phyloP scores from a whole-genome alignment of 495 filamentous ascomycete genomes.

The Pyronema domesticum region DNA sequence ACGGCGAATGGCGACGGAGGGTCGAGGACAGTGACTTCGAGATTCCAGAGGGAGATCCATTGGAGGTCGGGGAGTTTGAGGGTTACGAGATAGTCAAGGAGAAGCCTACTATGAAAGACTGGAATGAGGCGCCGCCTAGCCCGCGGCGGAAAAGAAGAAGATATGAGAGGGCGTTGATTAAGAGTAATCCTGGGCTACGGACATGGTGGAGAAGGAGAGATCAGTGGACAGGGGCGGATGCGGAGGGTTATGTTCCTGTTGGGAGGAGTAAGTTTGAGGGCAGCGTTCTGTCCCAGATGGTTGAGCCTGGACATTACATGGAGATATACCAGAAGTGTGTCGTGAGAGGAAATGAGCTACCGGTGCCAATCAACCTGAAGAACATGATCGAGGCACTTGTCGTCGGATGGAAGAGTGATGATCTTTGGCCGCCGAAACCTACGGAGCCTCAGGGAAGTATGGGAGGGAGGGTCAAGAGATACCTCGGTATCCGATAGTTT shows the following conservation, averaged over 20 bases:
- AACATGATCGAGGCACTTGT: slow-evolving; percentile 71
- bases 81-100: no score
- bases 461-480: slow-evolving; percentile 6
- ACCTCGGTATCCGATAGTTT: not conserved
- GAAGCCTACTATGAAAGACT: no score
- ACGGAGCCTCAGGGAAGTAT: slow-evolving; percentile 2
- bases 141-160: not conserved
- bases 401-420: slow-evolving; percentile 81
- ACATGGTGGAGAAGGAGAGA: slow-evolving; percentile 59
- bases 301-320: slow-evolving; percentile 52
- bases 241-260: slow-evolving; percentile 18
- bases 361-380: slow-evolving; percentile 67
- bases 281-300: slow-evolving; percentile 54
- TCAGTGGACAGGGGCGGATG: slow-evolving; percentile 67
- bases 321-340: slow-evolving; percentile 82
- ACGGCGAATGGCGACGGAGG: not conserved
- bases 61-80: no score
- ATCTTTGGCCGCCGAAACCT: slow-evolving; percentile 73
- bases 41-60: not conserved
- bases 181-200: slow-evolving; percentile 37
- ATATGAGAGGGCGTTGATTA: not conserved
- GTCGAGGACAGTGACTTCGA: slow-evolving; percentile 3
- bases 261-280: slow-evolving; percentile 20
- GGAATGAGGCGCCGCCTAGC: no score
- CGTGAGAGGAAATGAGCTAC: slow-evolving; percentile 54